Evolutionary conservation across 139 green algal species (phyloP), one percentile per base, ranked within the genome.

Genomic region (Pseudopediastrum boryanum): DNA sequence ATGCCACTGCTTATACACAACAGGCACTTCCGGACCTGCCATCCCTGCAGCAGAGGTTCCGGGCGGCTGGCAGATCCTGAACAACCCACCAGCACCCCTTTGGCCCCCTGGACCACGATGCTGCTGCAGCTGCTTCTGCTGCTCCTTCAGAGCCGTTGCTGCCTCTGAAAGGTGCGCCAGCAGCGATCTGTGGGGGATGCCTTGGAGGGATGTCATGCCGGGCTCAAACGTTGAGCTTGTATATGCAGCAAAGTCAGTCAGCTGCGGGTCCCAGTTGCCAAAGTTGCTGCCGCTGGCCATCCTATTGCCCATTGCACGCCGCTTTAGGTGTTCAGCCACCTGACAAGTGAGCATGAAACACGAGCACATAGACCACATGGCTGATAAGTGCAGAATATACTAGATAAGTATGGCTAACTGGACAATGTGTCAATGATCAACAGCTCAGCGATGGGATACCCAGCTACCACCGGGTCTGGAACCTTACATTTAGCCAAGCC

Each of bases 1-100:
- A 69, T 87, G 83, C 83, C 83, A 87, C 70, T 87, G 83, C 83
- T 82, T 86, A 65, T 75, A 65, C 31, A 64, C 70, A 41, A 85
- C 70, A 66, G 50, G 50, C 51, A 46, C 44, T 36, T 44, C 33
- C 1, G 63, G 25, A 13, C 39, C 63, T 29, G 23, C 27, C 27
- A 69, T 19, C 1, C 29, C 29, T 27, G 19, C 56, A 1, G 42
- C 35, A 38, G 61, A 69, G 61, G n/a, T 59, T 42, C 16, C 25
- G 10, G 42, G 39, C 3, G 38, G 21, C 65, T n/a, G n/a, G n/a
- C n/a, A 8, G 25, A 62, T 25, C 25, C 31, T 3, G 52, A 8
- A 9, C 8, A 7, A 25, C 12, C 7, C 25, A 25, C 8, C 52
- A 62, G 12, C 52, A 62, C 25, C 25, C 52, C 29, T 25, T n/a